phyloP scores from a whole-genome alignment of 2,329 filamentous ascomycete genomes.

The Paradendryphiella salina region DNA sequence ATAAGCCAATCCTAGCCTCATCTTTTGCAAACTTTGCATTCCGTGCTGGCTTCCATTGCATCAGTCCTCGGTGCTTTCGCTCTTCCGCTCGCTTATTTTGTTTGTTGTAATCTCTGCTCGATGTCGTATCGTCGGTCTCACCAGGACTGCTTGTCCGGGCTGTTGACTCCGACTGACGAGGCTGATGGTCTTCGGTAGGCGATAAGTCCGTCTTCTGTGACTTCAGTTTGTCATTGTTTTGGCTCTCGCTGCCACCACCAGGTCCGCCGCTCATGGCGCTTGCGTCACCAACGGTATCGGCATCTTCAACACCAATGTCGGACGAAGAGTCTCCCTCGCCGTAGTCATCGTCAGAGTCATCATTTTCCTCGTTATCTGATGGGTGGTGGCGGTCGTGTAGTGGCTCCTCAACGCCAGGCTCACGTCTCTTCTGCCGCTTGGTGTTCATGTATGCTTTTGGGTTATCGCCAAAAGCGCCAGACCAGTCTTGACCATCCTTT shows the following conservation, averaged over 20 bases:
- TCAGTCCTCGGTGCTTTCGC: constrained; percentile 83
- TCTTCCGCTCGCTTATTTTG: constrained; percentile 73
- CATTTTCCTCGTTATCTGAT: constrained; percentile 48
- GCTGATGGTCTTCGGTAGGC: constrained; percentile 17
- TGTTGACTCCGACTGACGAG: constrained; percentile 35
- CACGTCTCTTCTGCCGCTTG: constrained; percentile 57
- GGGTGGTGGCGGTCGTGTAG: constrained; percentile 57
- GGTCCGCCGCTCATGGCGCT: constrained; percentile 28
- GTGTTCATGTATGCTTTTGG: constrained; percentile 64
- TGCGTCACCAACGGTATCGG: constrained; percentile 38
- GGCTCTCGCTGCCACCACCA: constrained; percentile 17
- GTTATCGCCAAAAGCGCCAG: constrained; percentile 79
- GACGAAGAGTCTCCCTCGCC: constrained; percentile 45
- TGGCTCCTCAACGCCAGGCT: constrained; percentile 58
- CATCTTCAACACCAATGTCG: constrained; percentile 65
- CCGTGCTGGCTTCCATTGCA: constrained; percentile 92
- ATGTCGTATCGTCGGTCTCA: constrained; percentile 23
- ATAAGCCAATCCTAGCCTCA: constrained; percentile 76
- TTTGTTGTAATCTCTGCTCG: constrained; percentile 63
- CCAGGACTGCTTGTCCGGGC: constrained; percentile 34
- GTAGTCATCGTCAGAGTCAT: constrained; percentile 48
- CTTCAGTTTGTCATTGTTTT: constrained; percentile 25
- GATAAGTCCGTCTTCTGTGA: constrained; percentile 39
- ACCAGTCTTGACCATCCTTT: constrained; percentile 83
- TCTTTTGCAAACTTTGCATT: constrained; percentile 87